Evolutionary conservation across 345 rosid genomes (phyloP).

Genomic region (Acer negundo): DNA sequence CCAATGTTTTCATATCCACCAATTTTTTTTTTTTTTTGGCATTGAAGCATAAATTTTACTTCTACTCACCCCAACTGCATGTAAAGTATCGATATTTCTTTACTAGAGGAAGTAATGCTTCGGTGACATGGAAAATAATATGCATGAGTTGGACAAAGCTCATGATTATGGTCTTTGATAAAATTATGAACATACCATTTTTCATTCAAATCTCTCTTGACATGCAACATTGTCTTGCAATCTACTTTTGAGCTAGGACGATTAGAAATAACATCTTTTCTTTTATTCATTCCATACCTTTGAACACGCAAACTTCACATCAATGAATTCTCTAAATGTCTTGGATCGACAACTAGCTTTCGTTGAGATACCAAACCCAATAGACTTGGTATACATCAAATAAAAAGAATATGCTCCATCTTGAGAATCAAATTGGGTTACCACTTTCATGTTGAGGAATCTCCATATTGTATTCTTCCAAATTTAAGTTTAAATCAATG

Average conservation of each 20-base stretch:
- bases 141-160: too few relatives aligned
- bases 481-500: too few relatives aligned
- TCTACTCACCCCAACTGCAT: background rate
- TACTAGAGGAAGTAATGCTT: too few relatives aligned
- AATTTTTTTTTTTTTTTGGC: background rate
- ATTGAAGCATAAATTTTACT: background rate
- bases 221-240: background rate
- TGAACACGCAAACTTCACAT: background rate
- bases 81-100: too few relatives aligned
- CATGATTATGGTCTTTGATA: too few relatives aligned
- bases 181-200: too few relatives aligned
- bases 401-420: too few relatives aligned
- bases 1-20: conserved; percentile 12
- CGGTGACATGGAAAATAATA: too few relatives aligned
- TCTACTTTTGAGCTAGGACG: background rate
- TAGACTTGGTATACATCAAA: conserved; percentile 12
- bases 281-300: background rate
- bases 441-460: too few relatives aligned
- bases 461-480: too few relatives aligned
- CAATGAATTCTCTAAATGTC: background rate
- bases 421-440: too few relatives aligned
- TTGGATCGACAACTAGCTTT: background rate
- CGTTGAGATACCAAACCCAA: background rate
- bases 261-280: background rate
- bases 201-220: background rate